Evolutionary conservation across 73 alveolate species (phyloP).

Genomic region (Tetrahymena borealis): DNA sequence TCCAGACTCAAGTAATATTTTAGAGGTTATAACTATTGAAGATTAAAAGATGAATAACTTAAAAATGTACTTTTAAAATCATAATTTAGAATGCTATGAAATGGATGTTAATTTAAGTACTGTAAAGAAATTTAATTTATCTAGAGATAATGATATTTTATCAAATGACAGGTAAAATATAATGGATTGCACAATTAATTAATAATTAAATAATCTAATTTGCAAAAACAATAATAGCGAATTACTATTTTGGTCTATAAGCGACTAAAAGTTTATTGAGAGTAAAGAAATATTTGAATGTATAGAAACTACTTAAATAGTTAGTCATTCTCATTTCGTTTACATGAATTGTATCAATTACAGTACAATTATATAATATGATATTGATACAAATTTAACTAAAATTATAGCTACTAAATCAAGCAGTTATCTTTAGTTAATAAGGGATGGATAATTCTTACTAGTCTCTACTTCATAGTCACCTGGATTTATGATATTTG

Average conservation of each 20-base stretch:
- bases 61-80: neutral
- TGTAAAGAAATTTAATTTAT: too few relatives aligned
- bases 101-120: neutral
- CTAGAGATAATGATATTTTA: neutral
- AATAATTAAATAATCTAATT: too few relatives aligned
- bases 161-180: neutral
- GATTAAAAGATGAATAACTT: neutral
- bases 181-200: neutral
- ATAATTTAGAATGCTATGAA: neutral
- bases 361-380: neutral
- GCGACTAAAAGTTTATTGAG: neutral
- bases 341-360: neutral
- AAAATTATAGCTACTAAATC: neutral
- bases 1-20: neutral
- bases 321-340: too few relatives aligned
- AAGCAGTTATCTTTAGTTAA: neutral
- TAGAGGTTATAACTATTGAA: neutral
- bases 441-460: neutral
- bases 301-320: neutral
- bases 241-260: neutral
- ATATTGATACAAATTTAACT: neutral
- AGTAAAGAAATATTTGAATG: neutral
- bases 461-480: neutral
- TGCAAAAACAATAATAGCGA: neutral
- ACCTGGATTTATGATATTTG: neutral